Conservation (phyloP, 768 basidiomycete genomes). For the Boletus rubroflammeus region DNA sequence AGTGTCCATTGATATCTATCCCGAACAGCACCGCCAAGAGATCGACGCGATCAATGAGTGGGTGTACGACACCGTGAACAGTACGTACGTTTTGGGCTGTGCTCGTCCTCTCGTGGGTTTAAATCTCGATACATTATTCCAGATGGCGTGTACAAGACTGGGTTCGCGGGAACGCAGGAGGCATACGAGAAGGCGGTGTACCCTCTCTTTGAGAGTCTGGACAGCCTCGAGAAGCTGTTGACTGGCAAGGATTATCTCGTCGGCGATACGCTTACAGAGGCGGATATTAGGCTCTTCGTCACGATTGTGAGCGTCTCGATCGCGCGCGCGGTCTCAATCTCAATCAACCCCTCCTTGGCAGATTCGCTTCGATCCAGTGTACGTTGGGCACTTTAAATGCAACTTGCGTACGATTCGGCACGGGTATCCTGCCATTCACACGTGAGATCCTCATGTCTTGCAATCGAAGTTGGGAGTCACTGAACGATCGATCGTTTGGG, state of each 20-base stretch:
- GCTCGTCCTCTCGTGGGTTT: background rate
- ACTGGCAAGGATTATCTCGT: constrained; percentile 79
- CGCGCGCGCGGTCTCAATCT: background rate
- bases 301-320: constrained; percentile 61
- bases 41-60: constrained; percentile 85
- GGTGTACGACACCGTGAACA: constrained; percentile 84
- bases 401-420: constrained; percentile 82
- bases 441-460: constrained; percentile 22
- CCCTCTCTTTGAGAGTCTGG: constrained; percentile 74
- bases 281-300: constrained; percentile 86
- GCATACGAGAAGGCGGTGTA: constrained; percentile 79
- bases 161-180: constrained; percentile 77
- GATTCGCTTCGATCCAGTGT: constrained; percentile 89
- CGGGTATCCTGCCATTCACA: constrained; percentile 82
- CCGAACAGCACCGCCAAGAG: constrained; percentile 60
- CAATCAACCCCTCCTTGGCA: constrained; percentile 21
- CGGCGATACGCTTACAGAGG: constrained; percentile 80
- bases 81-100: constrained; percentile 39
- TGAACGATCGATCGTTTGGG: background rate
- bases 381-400: constrained; percentile 92
- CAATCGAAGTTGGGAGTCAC: background rate
- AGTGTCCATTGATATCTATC: constrained; percentile 73
- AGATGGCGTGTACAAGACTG: constrained; percentile 88
- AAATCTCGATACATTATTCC: background rate
- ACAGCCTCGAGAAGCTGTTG: constrained; percentile 75